Conservation (phyloP, 495 filamentous ascomycete genomes). For the Bryoglossum gracile region DNA sequence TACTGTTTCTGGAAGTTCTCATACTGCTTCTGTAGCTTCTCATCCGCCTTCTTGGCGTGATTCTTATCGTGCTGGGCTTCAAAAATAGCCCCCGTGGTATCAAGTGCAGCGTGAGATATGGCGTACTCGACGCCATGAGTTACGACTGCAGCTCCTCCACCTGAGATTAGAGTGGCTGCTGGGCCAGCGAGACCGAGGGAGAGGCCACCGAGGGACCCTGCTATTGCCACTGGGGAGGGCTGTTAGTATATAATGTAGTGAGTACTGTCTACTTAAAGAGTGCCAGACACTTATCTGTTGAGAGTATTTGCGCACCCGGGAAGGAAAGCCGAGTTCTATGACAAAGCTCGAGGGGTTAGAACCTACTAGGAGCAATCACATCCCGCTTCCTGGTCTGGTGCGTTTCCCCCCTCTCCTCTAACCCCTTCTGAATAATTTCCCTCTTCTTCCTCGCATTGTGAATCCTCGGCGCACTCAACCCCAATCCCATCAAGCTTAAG, state of each 20-base stretch:
- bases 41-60: conserved; percentile 22
- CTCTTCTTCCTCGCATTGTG: conserved; percentile 31
- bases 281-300: too few species aligned
- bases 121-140: conserved; percentile 26
- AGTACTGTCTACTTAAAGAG: too few species aligned
- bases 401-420: conserved; percentile 22
- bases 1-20: conserved; percentile 13
- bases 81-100: conserved; percentile 23
- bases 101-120: conserved; percentile 22
- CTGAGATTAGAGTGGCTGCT: conserved; percentile 23
- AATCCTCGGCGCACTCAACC: conserved; percentile 26
- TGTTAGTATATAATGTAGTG: too few species aligned
- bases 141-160: conserved; percentile 15
- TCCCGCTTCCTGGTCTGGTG: conserved; percentile 26
- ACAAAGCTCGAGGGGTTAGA: too few species aligned
- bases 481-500: conserved; percentile 26
- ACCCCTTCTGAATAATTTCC: conserved; percentile 28
- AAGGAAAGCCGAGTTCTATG: too few species aligned
- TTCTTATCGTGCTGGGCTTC: conserved; percentile 24
- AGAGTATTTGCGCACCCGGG: too few species aligned
- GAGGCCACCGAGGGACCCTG: conserved; percentile 23
- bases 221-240: conserved; percentile 18
- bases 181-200: conserved; percentile 25
- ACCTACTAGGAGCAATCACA: conserved; percentile 19
- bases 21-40: conserved; percentile 15